These are phyloP conservation scores for Sphaerulina musiva DNA, from an alignment of 2,329 filamentous ascomycete species.

Conservation along the genomic window DNA sequence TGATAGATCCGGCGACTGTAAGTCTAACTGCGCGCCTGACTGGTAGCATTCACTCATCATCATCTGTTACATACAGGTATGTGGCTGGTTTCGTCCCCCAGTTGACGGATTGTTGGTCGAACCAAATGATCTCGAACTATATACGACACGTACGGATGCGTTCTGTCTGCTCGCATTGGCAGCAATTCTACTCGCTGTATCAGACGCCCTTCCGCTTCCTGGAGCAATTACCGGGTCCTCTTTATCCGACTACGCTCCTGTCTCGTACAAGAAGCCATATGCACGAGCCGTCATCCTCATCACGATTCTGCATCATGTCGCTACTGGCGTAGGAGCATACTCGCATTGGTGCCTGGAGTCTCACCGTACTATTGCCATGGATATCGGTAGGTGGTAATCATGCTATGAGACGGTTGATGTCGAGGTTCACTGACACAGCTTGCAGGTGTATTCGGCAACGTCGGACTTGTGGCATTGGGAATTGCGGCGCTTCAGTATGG, in stretches of 20 bases:
- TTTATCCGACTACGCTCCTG: slow-evolving; percentile 14
- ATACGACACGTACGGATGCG: slow-evolving; percentile 35
- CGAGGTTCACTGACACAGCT: background rate
- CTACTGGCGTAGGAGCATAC: slow-evolving; percentile 32
- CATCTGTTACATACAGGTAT: background rate
- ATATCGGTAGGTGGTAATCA: slow-evolving; percentile 23
- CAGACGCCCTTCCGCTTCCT: slow-evolving; percentile 30
- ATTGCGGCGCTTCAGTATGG: slow-evolving; percentile 26
- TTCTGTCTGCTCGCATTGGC: slow-evolving; percentile 32
- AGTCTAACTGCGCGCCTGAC: slow-evolving; percentile 6
- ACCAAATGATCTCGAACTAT: slow-evolving; percentile 34
- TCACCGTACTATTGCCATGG: slow-evolving; percentile 34
- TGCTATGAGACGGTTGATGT: background rate
- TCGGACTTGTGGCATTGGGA: slow-evolving; percentile 28
- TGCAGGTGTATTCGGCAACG: slow-evolving; percentile 29
- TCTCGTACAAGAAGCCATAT: slow-evolving; percentile 29
- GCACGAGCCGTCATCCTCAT: slow-evolving; percentile 30
- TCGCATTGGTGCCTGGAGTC: slow-evolving; percentile 29
- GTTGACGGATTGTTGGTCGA: slow-evolving; percentile 18
- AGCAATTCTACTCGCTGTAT: slow-evolving; percentile 29
- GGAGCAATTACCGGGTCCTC: slow-evolving; percentile 19
- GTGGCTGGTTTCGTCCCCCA: slow-evolving; percentile 33
- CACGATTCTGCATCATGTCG: slow-evolving; percentile 34
- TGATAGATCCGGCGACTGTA: slow-evolving; percentile 33
- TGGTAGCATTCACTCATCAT: background rate